Evolutionary conservation across 176 grass and related monocot genomes (phyloP).

Genomic region (Eremochloa ophiuroides): DNA sequence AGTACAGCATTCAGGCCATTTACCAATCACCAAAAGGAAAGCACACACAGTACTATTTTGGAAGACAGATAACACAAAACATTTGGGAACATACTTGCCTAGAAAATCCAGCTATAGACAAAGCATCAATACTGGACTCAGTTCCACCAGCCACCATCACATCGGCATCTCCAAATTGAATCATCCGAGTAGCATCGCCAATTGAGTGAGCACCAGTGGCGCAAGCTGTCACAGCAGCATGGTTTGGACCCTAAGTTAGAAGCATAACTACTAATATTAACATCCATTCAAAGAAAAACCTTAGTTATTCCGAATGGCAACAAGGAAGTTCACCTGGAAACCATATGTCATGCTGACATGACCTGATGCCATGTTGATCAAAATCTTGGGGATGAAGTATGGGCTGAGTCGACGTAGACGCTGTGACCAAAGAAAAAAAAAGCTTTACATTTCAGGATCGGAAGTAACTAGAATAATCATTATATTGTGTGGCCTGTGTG

Average conservation of each 20-base stretch:
- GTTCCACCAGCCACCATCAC: slow-evolving; percentile 93
- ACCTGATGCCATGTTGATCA: slow-evolving; percentile 98
- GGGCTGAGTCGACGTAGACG: slow-evolving; percentile 76
- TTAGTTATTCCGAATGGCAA: not conserved
- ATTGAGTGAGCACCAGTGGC: slow-evolving; percentile 94
- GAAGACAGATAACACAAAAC: slow-evolving; percentile 13
- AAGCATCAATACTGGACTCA: slow-evolving; percentile 90
- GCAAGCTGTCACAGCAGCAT: slow-evolving; percentile 96
- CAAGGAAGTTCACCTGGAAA: slow-evolving; percentile 58
- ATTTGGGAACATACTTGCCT: slow-evolving; percentile 46
- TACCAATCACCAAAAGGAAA: not conserved
- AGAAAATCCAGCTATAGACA: slow-evolving; percentile 93
- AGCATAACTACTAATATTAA: slow-evolving; percentile 22
- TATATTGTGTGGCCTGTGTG: not conserved
- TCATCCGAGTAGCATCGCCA: slow-evolving; percentile 89
- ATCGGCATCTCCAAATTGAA: slow-evolving; percentile 98
- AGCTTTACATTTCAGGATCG: not conserved
- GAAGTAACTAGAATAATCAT: not conserved
- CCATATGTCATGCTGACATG: slow-evolving; percentile 97
- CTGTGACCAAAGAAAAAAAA: slow-evolving; percentile 40
- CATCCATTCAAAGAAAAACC: not conserved
- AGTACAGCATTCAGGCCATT: not conserved
- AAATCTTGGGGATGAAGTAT: slow-evolving; percentile 87
- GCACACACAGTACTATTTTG: not conserved
- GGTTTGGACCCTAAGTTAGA: slow-evolving; percentile 80